Conservation (phyloP, 192 early-diverging fungal genomes). For the Coemansia sp. region DNA sequence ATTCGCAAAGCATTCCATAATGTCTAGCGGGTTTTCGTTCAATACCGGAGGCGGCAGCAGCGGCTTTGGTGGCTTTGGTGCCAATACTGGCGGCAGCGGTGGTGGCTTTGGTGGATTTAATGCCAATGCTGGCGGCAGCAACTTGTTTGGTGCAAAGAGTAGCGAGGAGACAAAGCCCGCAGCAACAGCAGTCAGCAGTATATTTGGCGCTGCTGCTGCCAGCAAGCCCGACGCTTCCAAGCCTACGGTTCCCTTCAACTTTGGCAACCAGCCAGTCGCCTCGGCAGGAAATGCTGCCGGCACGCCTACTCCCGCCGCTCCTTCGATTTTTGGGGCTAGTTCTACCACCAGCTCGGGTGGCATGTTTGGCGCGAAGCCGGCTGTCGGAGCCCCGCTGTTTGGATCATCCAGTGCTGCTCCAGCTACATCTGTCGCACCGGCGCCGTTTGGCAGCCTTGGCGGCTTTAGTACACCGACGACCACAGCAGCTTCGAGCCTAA, state of each 20-base stretch:
- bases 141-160: constrained; percentile 17
- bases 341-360: not conserved
- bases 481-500: constrained; percentile 10
- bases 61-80: constrained; percentile 1
- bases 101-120: constrained; percentile 4
- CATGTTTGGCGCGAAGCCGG: constrained; percentile 14
- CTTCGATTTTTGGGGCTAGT: not conserved
- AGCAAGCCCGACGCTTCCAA: constrained; percentile 21
- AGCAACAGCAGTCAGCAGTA: not conserved
- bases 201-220: constrained; percentile 1
- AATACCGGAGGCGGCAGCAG: not conserved
- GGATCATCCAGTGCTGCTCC: constrained; percentile 2
- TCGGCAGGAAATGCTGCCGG: not conserved
- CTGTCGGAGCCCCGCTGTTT: not conserved
- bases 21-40: constrained; percentile 11
- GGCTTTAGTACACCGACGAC: constrained; percentile 13
- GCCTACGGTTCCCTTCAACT: constrained; percentile 10
- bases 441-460: constrained; percentile 11
- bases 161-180: constrained; percentile 3
- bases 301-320: not conserved
- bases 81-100: too few relatives aligned
- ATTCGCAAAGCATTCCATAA: too few relatives aligned
- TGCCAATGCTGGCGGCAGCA: constrained; percentile 10
- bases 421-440: constrained; percentile 16
- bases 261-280: constrained; percentile 1